Conservation (phyloP, 805 yeast species). For the Lipomyces lipofer region DNA sequence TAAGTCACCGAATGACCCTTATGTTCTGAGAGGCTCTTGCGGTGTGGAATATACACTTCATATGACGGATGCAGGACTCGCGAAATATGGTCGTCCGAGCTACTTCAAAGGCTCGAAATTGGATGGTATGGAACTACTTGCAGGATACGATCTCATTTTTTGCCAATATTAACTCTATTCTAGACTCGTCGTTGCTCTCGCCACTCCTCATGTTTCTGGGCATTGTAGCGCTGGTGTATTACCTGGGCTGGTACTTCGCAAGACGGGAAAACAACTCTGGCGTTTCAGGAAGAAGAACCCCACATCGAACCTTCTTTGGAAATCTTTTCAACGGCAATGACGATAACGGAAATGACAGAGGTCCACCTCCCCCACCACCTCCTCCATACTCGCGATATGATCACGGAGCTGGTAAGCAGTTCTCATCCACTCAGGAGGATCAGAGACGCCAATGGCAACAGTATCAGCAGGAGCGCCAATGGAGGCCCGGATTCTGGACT, state of each 20-base stretch:
- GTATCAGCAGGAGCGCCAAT: constrained; percentile 9
- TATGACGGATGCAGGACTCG: constrained; percentile 22
- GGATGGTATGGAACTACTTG: too few species aligned
- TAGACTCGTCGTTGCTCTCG: not conserved
- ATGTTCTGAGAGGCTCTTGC: constrained; percentile 25
- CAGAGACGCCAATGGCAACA: constrained; percentile 14
- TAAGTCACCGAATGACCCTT: constrained; percentile 20
- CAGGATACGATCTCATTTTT: not conserved
- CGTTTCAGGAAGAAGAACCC: not conserved
- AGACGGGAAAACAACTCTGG: not conserved
- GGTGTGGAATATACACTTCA: constrained; percentile 24
- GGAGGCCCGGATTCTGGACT: constrained; percentile 31
- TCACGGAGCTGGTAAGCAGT: constrained; percentile 14
- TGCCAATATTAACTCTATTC: not conserved
- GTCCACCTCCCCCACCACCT: constrained; percentile 30
- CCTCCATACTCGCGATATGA: constrained; percentile 26
- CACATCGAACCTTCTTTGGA: not conserved
- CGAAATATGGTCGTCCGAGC: constrained; percentile 8
- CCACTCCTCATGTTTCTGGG: not conserved
- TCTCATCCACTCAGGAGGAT: constrained; percentile 14
- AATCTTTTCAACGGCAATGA: not conserved
- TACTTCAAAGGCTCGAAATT: not conserved
- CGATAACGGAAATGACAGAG: constrained; percentile 1
- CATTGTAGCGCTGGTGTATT: not conserved
- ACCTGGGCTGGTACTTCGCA: not conserved